Conservation (phyloP, 192 early-diverging fungal species). For the Chytriomyces hyalinus region DNA sequence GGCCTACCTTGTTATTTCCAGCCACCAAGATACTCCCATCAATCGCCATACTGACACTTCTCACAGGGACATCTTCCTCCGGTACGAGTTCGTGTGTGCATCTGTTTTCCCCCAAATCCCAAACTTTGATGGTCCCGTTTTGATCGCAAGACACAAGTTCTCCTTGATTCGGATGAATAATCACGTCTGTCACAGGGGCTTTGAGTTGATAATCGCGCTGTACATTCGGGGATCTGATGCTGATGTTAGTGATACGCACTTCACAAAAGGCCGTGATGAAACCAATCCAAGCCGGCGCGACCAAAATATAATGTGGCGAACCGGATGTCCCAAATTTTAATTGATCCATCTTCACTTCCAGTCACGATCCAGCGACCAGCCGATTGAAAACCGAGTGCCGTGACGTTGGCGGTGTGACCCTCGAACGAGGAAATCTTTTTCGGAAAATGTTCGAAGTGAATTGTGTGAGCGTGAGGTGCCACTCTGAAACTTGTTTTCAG, state of each 20-base stretch:
- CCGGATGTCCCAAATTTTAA: conserved; percentile 67
- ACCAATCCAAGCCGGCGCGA: not conserved
- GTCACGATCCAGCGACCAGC: conserved; percentile 67
- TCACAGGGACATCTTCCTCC: conserved; percentile 81
- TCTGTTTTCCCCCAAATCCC: conserved; percentile 64
- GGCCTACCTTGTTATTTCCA: conserved; percentile 80
- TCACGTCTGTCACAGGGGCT: conserved; percentile 62
- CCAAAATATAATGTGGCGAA: conserved; percentile 6
- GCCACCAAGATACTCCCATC: conserved; percentile 82
- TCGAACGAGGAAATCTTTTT: conserved; percentile 57
- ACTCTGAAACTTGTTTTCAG: not conserved
- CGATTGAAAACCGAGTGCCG: conserved; percentile 60
- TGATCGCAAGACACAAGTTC: conserved; percentile 67
- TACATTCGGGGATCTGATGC: conserved; percentile 57
- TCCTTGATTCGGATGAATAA: conserved; percentile 69
- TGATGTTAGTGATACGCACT: not conserved
- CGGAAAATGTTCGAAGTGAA: not conserved
- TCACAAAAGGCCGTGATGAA: not conserved
- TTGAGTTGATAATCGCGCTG: conserved; percentile 66
- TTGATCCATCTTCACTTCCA: conserved; percentile 63
- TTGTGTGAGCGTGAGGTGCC: not conserved
- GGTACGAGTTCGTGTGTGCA: conserved; percentile 67
- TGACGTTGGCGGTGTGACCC: conserved; percentile 64
- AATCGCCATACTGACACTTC: conserved; percentile 80
- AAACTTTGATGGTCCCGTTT: conserved; percentile 61